These are phyloP conservation scores for Nemania sp. DNA, from an alignment of 2,329 filamentous ascomycete genomes.

Conservation along the genomic window DNA sequence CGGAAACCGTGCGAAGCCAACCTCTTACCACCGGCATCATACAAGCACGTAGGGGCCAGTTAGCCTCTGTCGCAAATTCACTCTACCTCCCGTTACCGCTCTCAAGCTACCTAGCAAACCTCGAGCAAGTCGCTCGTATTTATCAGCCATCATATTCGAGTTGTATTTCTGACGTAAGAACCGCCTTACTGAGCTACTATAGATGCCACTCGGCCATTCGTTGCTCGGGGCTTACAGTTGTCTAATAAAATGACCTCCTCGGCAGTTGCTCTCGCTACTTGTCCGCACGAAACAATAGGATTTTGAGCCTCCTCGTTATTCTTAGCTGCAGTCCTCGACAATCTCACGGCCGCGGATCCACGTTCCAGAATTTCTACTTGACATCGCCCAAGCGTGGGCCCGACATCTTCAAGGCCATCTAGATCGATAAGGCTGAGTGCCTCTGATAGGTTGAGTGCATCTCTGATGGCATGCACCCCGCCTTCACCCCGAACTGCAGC, in stretches of 20 bases:
- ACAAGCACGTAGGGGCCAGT: neutral
- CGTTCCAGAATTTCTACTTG: slow-evolving; percentile 5
- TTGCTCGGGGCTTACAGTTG: neutral
- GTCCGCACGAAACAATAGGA: neutral
- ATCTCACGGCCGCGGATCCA: neutral
- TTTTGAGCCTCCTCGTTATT: neutral
- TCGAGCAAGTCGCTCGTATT: neutral
- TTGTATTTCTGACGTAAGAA: neutral
- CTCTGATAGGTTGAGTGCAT: slow-evolving; percentile 8
- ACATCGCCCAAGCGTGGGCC: neutral
- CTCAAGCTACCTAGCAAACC: neutral
- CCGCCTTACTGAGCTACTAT: neutral
- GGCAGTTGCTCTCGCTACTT: neutral
- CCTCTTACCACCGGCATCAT: neutral
- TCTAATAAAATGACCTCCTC: neutral
- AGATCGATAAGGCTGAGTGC: neutral
- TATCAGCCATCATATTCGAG: too few species aligned
- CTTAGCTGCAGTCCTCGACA: slow-evolving; percentile 9
- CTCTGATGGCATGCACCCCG: slow-evolving; percentile 2
- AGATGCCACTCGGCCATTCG: neutral
- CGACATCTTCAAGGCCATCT: neutral
- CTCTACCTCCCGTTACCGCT: neutral
- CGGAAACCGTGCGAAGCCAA: neutral
- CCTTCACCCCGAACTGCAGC: slow-evolving; percentile 13
- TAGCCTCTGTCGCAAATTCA: neutral